Evolutionary conservation across 1,284 basidiomycete species (phyloP).

Genomic region (Boletus chippewaensis): DNA sequence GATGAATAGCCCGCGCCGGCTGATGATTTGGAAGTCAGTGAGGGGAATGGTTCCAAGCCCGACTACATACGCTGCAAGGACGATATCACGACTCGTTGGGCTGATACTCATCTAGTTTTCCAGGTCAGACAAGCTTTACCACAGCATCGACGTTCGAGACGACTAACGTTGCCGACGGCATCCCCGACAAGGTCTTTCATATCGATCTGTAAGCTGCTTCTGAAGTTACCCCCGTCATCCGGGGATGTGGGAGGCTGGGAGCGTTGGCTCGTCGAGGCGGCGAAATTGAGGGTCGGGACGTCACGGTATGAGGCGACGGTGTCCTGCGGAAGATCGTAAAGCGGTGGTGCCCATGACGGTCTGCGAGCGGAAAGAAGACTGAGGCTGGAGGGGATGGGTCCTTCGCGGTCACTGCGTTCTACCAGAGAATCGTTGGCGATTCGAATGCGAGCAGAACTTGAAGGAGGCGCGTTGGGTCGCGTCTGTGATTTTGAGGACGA

Average conservation of each 20-base stretch:
- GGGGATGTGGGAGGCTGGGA: conserved; percentile 35
- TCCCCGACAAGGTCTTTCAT: conserved; percentile 74
- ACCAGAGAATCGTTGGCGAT: conserved; percentile 16
- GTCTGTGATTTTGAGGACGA: conserved; percentile 24
- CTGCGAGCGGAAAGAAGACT: conserved; percentile 31
- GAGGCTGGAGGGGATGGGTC: conserved; percentile 24
- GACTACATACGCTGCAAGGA: conserved; percentile 64
- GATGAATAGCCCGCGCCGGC: conserved; percentile 91
- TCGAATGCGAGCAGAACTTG: conserved; percentile 18
- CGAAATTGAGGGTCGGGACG: conserved; percentile 22
- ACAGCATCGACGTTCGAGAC: background rate
- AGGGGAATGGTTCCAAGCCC: background rate
- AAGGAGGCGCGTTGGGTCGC: background rate
- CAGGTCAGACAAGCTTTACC: conserved; percentile 1
- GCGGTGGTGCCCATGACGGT: conserved; percentile 32
- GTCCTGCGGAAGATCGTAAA: conserved; percentile 27
- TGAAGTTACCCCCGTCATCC: conserved; percentile 52
- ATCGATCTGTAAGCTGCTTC: conserved; percentile 57
- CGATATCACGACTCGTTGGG: conserved; percentile 71
- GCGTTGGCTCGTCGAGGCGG: conserved; percentile 12
- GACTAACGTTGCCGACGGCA: conserved; percentile 72
- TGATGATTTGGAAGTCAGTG: conserved; percentile 27
- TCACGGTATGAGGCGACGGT: conserved; percentile 29
- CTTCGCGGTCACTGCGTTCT: conserved; percentile 22
- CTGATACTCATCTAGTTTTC: conserved; percentile 68